A percentile compares a stretch with the other conserved stretches of the same genome.
phyloP scores from a whole-genome alignment of 257 asterid genomes.

The Echites panduratus region DNA sequence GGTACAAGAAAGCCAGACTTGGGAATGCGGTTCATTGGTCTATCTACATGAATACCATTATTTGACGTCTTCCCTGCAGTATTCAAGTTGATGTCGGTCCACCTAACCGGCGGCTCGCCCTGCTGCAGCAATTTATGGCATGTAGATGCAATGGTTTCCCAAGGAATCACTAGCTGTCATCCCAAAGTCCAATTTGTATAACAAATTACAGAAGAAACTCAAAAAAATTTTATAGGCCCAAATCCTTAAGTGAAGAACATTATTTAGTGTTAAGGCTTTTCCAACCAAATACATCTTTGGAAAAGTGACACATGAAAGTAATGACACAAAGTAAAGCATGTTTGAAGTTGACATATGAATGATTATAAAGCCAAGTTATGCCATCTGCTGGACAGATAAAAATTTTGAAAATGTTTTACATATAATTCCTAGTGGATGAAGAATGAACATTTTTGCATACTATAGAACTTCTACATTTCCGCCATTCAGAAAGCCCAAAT shows the following conservation, averaged over 20 bases:
- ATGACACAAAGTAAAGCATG: not conserved
- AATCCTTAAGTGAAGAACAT: not conserved
- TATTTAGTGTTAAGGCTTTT: not conserved
- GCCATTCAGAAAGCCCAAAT: not conserved
- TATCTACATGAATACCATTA: conserved; percentile 22
- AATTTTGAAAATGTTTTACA: not conserved
- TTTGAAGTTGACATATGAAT: not conserved
- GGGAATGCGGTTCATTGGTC: conserved; percentile 24
- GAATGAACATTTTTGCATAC: not conserved
- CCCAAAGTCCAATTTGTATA: conserved; percentile 24
- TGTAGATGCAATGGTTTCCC: conserved; percentile 87
- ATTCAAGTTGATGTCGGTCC: conserved; percentile 32
- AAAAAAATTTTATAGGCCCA: not conserved
- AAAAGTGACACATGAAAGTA: not conserved
- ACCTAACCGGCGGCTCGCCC: conserved; percentile 41
- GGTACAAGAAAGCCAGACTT: conserved; percentile 30
- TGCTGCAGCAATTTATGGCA: conserved; percentile 56
- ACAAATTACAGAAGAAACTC: conserved; percentile 3
- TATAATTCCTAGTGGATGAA: not conserved
- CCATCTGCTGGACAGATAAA: not conserved
- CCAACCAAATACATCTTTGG: not conserved
- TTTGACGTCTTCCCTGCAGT: conserved; percentile 25
- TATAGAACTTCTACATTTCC: not conserved
- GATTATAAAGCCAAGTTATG: not conserved
- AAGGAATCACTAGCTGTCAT: conserved; percentile 91